A percentile compares a stretch with the other conserved stretches of the same genome.
phyloP scores from a whole-genome alignment of 257 asterid species.

The Vinca minor region DNA sequence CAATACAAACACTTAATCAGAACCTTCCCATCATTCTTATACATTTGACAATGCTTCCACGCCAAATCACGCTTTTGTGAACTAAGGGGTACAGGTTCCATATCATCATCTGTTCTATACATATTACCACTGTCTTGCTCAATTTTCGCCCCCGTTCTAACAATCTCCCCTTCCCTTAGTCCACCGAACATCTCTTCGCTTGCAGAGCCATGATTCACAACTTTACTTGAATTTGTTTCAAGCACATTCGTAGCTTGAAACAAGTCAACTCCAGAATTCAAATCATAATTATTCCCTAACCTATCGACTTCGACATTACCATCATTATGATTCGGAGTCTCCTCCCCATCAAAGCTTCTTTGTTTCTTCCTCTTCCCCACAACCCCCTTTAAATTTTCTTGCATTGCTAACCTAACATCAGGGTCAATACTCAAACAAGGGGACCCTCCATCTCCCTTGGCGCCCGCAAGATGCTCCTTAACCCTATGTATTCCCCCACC shows the following conservation, averaged over 20 bases:
- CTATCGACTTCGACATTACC: conserved; percentile 27
- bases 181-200: conserved; percentile 3
- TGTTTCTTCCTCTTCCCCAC: conserved; percentile 65
- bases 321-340: conserved; percentile 34
- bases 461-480: conserved; percentile 88
- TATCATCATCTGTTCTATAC: conserved; percentile 29
- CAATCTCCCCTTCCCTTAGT: background rate
- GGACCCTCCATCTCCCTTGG: conserved; percentile 79
- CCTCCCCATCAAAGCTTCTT: conserved; percentile 43
- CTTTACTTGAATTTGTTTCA: conserved; percentile 17
- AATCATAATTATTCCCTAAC: conserved; percentile 34
- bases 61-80: conserved; percentile 92
- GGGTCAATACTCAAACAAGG: conserved; percentile 74
- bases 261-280: conserved; percentile 43
- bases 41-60: conserved; percentile 96
- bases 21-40: conserved; percentile 60
- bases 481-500: conserved; percentile 98
- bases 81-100: conserved; percentile 73
- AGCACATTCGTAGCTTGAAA: conserved; percentile 52
- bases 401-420: conserved; percentile 67
- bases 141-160: conserved; percentile 1
- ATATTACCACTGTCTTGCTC: background rate
- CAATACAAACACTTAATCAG: conserved; percentile 85
- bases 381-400: conserved; percentile 71
- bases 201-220: background rate